phyloP scores from a whole-genome alignment of 106 monocot species.

The Chionographis japonica region DNA sequence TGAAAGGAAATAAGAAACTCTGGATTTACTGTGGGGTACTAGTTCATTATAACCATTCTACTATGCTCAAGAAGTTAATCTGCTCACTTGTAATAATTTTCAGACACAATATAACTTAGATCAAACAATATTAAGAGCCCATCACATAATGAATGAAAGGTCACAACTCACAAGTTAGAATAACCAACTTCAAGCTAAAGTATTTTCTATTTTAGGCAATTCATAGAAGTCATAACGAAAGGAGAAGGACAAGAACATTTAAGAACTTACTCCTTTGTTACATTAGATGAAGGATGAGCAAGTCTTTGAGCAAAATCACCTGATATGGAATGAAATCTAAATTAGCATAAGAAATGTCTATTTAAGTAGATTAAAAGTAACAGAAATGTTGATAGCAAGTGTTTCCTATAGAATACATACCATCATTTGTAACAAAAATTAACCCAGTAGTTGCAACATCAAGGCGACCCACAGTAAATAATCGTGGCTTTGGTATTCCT shows the following conservation, averaged over 20 bases:
- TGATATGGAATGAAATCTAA: slow-evolving; percentile 8
- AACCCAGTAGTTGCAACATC: slow-evolving; percentile 97
- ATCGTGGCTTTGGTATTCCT: slow-evolving; percentile 75
- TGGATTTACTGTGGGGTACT: too few species aligned
- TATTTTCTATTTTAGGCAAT: not conserved
- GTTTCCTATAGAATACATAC: slow-evolving; percentile 25
- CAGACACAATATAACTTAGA: too few species aligned
- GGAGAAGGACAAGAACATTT: not conserved
- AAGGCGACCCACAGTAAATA: slow-evolving; percentile 96
- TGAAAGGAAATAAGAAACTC: too few species aligned
- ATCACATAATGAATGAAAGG: not conserved
- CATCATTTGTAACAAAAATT: slow-evolving; percentile 97
- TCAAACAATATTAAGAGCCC: too few species aligned
- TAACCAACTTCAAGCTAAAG: not conserved
- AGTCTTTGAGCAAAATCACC: slow-evolving; percentile 93
- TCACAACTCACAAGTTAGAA: not conserved
- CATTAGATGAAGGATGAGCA: slow-evolving; percentile 89
- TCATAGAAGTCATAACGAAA: not conserved
- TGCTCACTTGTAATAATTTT: too few species aligned
- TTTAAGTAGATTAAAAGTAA: not conserved
- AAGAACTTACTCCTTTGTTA: slow-evolving; percentile 85
- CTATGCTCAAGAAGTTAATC: too few species aligned
- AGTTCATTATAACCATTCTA: too few species aligned
- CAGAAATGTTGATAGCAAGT: not conserved
- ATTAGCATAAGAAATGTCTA: not conserved